These are phyloP conservation scores for Chalaropsis ovoidea DNA, from an alignment of 2,329 filamentous ascomycete species.

Conservation along the genomic window DNA sequence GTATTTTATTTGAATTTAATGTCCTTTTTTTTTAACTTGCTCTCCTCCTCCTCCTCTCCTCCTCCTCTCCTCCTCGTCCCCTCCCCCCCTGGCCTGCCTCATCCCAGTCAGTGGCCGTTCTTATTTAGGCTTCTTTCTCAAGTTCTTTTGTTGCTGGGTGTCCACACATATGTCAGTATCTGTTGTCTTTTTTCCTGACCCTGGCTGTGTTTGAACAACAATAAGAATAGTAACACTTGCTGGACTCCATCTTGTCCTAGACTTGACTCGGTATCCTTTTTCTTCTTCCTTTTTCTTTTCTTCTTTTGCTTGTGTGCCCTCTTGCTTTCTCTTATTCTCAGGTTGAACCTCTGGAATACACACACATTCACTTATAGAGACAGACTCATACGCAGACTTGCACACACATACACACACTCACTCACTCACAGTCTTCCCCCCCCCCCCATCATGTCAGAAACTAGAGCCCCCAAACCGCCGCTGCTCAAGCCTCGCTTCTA, in stretches of 20 bases:
- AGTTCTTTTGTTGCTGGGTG: constrained; percentile 1
- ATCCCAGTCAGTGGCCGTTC: neutral
- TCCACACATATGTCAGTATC: too few relatives aligned
- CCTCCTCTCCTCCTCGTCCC: neutral
- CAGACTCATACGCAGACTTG: too few relatives aligned
- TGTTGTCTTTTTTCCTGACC: neutral
- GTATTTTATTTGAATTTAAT: neutral
- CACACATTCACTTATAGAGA: too few relatives aligned
- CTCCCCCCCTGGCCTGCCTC: neutral
- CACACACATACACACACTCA: too few relatives aligned
- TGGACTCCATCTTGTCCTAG: neutral
- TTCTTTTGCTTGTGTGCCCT: neutral
- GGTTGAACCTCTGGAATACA: neutral
- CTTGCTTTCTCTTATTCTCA: neutral
- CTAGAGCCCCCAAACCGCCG: neutral
- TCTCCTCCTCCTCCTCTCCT: neutral
- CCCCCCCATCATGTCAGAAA: neutral
- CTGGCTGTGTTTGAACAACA: constrained; percentile 9
- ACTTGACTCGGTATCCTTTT: neutral
- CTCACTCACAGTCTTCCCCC: neutral
- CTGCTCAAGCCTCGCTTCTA: constrained; percentile 34
- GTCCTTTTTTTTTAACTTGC: neutral
- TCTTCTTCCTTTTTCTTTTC: neutral
- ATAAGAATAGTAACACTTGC: constrained; percentile 12
- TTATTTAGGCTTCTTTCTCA: constrained; percentile 7